Conservation (phyloP, 2,329 filamentous ascomycete species). For the Paraphaeosphaeria sporulosa region DNA sequence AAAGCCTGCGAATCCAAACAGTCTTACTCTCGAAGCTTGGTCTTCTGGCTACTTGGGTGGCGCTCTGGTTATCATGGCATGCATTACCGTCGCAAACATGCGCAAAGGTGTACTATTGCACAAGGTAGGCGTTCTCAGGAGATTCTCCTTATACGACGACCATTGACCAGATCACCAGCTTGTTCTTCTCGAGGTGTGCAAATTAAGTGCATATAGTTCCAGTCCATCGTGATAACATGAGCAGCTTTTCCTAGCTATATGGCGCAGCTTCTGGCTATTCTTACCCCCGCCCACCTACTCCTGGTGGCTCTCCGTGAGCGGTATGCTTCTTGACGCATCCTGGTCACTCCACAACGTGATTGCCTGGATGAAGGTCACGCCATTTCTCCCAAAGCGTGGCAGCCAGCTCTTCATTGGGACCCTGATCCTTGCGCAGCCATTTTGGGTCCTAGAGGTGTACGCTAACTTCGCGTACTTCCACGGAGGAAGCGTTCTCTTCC, state of each 20-base stretch:
- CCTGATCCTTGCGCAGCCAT: constrained; percentile 65
- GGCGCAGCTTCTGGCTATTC: constrained; percentile 68
- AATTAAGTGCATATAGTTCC: neutral
- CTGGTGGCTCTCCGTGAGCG: constrained; percentile 69
- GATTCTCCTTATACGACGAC: neutral
- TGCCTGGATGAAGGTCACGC: constrained; percentile 71
- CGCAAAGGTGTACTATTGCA: constrained; percentile 56
- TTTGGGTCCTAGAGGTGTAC: constrained; percentile 71
- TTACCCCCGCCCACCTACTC: constrained; percentile 63
- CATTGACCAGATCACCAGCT: neutral
- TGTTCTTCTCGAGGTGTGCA: neutral
- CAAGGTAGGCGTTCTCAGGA: constrained; percentile 39
- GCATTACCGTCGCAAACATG: constrained; percentile 59
- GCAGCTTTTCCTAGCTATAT: constrained; percentile 63
- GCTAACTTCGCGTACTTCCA: constrained; percentile 72
- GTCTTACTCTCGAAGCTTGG: constrained; percentile 51
- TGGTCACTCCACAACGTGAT: constrained; percentile 72
- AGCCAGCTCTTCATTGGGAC: constrained; percentile 66
- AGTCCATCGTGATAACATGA: neutral
- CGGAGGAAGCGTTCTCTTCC: constrained; percentile 61
- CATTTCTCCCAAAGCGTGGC: constrained; percentile 61
- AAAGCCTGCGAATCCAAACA: constrained; percentile 23
- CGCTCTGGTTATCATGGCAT: constrained; percentile 56
- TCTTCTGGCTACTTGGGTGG: constrained; percentile 50
- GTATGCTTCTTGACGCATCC: constrained; percentile 67